These are phyloP conservation scores for Cercospora berteroae DNA, from an alignment of 2,329 filamentous ascomycete species.

Conservation along the genomic window DNA sequence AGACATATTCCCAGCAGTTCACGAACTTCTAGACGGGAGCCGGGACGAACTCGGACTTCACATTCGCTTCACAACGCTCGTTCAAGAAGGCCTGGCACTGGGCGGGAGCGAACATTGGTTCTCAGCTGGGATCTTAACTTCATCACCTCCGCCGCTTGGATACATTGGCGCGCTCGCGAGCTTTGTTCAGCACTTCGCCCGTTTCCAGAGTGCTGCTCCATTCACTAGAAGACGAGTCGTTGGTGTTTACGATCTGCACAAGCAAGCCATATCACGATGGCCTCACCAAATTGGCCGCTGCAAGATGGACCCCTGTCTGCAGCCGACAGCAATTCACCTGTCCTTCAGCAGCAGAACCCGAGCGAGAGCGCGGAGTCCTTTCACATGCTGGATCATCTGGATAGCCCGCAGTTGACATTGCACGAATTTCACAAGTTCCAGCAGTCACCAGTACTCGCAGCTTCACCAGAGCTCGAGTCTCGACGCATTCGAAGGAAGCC, in stretches of 20 bases:
- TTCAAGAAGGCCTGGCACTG: background rate
- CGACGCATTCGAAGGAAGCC: conserved; percentile 22
- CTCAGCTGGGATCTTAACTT: background rate
- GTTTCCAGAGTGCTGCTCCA: background rate
- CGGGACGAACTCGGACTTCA: background rate
- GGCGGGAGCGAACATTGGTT: background rate
- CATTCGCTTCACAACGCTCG: background rate
- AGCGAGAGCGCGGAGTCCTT: conserved; percentile 11
- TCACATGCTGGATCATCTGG: conserved; percentile 15
- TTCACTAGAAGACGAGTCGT: background rate
- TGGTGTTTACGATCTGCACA: background rate
- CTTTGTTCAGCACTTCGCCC: background rate
- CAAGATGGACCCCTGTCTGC: background rate
- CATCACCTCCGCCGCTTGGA: background rate
- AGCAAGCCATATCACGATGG: background rate
- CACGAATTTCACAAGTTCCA: conserved; percentile 25
- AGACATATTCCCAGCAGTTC: conserved; percentile 8
- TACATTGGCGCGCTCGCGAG: background rate
- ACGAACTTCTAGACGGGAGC: background rate
- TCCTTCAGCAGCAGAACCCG: background rate
- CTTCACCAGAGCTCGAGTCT: conserved; percentile 19
- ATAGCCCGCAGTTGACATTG: conserved; percentile 22
- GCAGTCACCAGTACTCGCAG: conserved; percentile 19
- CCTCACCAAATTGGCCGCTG: conserved; percentile 13
- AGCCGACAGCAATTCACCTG: conserved; percentile 1